Evolutionary conservation across 2,329 filamentous ascomycete genomes (phyloP).

Genomic region (Didymellaceae sp.): DNA sequence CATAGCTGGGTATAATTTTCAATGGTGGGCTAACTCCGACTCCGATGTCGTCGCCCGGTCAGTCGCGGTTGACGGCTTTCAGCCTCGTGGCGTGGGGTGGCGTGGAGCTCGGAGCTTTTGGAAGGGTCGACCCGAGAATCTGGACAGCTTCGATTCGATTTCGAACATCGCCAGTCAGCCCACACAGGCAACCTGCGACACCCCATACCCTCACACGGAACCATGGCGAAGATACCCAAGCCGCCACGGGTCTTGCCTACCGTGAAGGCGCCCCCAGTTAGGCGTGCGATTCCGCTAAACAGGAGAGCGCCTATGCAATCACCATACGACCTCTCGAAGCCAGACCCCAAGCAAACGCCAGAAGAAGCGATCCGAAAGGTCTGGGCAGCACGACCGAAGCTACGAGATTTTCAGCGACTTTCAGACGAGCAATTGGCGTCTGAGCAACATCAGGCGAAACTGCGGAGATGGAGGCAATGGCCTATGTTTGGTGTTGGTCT

Average conservation of each 20-base stretch:
- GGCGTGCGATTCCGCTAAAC: constrained; percentile 24
- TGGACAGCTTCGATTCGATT: constrained; percentile 7
- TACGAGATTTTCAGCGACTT: constrained; percentile 33
- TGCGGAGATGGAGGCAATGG: constrained; percentile 40
- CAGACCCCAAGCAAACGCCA: constrained; percentile 23
- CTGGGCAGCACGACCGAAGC: constrained; percentile 34
- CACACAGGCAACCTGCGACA: not conserved
- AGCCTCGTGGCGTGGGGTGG: constrained; percentile 16
- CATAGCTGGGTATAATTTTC: constrained; percentile 17
- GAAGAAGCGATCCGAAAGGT: constrained; percentile 28
- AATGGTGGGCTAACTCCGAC: constrained; percentile 11
- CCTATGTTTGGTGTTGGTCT: constrained; percentile 42
- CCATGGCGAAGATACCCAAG: constrained; percentile 45
- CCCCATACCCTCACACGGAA: constrained; percentile 11
- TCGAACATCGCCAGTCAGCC: not conserved
- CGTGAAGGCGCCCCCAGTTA: constrained; percentile 29
- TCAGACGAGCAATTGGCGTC: constrained; percentile 39
- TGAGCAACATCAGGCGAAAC: constrained; percentile 34
- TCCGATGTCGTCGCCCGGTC: constrained; percentile 45
- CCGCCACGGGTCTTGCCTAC: constrained; percentile 30
- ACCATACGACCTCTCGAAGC: constrained; percentile 20
- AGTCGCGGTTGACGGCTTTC: constrained; percentile 25
- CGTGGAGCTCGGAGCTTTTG: constrained; percentile 10
- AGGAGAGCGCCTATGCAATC: constrained; percentile 22
- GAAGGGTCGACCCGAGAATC: constrained; percentile 7